Evolutionary conservation across 164 flowering plant genomes (phyloP).

Genomic region (Vitis cinerea): DNA sequence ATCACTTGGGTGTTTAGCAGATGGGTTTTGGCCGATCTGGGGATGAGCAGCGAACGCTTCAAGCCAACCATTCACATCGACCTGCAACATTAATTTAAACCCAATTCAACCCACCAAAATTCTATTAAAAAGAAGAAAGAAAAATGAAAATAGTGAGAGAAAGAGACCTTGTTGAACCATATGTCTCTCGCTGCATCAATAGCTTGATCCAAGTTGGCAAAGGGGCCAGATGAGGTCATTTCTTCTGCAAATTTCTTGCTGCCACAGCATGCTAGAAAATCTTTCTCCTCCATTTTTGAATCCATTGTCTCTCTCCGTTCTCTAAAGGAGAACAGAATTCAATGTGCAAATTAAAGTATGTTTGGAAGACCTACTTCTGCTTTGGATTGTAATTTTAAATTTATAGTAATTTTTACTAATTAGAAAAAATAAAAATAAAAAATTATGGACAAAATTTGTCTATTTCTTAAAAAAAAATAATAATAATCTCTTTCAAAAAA

Average conservation of each 20-base stretch:
- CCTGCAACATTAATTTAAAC: conserved; percentile 27
- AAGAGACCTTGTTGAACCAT: conserved; percentile 73
- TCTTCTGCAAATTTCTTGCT: conserved; percentile 65
- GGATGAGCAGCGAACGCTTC: conserved; percentile 90
- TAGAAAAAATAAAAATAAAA: too few species aligned
- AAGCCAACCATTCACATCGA: conserved; percentile 84
- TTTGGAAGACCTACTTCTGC: too few species aligned
- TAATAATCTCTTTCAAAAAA: too few species aligned
- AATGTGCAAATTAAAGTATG: too few species aligned
- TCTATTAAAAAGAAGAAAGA: not conserved
- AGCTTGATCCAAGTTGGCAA: conserved; percentile 37
- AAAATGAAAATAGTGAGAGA: conserved; percentile 1
- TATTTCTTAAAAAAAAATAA: too few species aligned
- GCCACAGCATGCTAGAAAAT: conserved; percentile 76
- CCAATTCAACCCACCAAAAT: not conserved
- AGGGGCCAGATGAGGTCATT: conserved; percentile 61
- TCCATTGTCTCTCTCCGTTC: too few species aligned
- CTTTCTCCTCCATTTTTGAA: conserved; percentile 35
- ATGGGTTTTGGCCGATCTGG: conserved; percentile 51
- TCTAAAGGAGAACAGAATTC: too few species aligned
- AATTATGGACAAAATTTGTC: too few species aligned
- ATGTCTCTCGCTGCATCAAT: conserved; percentile 55
- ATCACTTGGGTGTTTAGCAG: conserved; percentile 25
- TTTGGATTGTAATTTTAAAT: too few species aligned
- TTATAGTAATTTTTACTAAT: too few species aligned